These are phyloP conservation scores for Diaporthe sp. DNA, from an alignment of 2,329 filamentous ascomycete genomes.

Conservation along the genomic window DNA sequence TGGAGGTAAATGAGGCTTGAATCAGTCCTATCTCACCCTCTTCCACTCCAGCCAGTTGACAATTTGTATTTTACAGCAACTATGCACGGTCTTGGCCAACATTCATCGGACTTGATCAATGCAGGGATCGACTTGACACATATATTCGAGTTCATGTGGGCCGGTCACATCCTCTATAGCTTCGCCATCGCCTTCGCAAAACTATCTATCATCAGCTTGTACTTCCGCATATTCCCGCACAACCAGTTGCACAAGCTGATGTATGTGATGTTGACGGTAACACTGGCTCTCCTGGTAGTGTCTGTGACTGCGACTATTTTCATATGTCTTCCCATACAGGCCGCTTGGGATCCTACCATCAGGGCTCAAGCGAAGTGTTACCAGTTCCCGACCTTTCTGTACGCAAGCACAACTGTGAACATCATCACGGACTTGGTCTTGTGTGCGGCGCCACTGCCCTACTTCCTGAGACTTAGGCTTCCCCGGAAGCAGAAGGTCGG, in stretches of 20 bases:
- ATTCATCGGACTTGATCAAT: conserved; percentile 11
- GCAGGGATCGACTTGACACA: conserved; percentile 13
- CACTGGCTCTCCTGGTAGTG: conserved; percentile 14
- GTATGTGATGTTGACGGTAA: conserved; percentile 26
- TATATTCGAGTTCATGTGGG: conserved; percentile 29
- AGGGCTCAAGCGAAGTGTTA: conserved; percentile 25
- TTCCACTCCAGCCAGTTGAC: not conserved
- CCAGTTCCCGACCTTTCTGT: conserved; percentile 23
- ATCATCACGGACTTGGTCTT: conserved; percentile 28
- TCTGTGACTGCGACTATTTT: conserved; percentile 16
- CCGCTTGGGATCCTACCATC: conserved; percentile 29
- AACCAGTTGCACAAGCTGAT: conserved; percentile 14
- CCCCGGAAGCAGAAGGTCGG: conserved; percentile 31
- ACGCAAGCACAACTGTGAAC: conserved; percentile 26
- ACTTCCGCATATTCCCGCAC: conserved; percentile 32
- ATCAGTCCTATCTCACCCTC: not conserved
- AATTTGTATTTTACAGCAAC: not conserved
- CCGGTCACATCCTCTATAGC: conserved; percentile 27
- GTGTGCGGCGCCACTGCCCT: conserved; percentile 28
- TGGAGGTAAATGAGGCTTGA: conserved; percentile 15
- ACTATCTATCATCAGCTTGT: conserved; percentile 33
- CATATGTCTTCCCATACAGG: conserved; percentile 26
- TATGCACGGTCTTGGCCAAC: conserved; percentile 30
- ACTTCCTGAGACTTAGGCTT: conserved; percentile 26
- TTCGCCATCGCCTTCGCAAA: conserved; percentile 35